Base-by-base conservation (phyloP, 805 yeast genomes). In the Maudiozyma turicensis region DNA sequence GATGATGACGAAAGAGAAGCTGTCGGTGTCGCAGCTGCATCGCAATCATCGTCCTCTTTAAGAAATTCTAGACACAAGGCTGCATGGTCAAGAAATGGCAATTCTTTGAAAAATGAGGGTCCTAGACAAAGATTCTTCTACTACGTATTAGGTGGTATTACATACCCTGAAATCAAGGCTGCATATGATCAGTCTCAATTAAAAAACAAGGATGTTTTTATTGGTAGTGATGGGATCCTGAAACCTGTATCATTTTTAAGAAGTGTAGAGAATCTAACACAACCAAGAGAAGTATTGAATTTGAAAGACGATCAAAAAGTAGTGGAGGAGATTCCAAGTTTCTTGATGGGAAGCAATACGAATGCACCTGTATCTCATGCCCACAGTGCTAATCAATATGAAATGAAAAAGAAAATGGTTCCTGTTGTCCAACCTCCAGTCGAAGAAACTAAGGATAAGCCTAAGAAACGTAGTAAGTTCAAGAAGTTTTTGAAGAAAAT, bases 61-160 rank as follows among this genome's bases (percentile, higher is more conserved):
- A 75, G 89, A 55, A 84, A 82, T 58, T 80, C 84, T 7, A 73
- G 85, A 40, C 86, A 83, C 57, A 78, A 82, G 53, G 88, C 91
- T 0, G 78, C 83, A 0, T 85, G 93, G 93, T 85, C 88, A 3
- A 79, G 76, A 51, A 69, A 72, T 15, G 62, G 58, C 48, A 46
- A 65, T 4, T 39, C 33, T 2, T 43, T 44, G 14, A 58, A 58
- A 44, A 59, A 54, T 39, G 68, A 63, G 43, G 69, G 68, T 2
- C 70, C 72, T 44, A 72, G 80, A 54, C 96, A 87, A 60, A 72
- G 93, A 45, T 72, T 90, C 7, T 77, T 90, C 54, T 78, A 89
- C 49, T 93, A 81, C 60, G 76, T 88, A 30, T 84, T 95, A 1
- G 99, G 99, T 26, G 99, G 98, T 8, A 67, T 86, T 20, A 87